phyloP scores from a whole-genome alignment of 2,329 filamentous ascomycete genomes.

The Penicillium psychrosexuale region DNA sequence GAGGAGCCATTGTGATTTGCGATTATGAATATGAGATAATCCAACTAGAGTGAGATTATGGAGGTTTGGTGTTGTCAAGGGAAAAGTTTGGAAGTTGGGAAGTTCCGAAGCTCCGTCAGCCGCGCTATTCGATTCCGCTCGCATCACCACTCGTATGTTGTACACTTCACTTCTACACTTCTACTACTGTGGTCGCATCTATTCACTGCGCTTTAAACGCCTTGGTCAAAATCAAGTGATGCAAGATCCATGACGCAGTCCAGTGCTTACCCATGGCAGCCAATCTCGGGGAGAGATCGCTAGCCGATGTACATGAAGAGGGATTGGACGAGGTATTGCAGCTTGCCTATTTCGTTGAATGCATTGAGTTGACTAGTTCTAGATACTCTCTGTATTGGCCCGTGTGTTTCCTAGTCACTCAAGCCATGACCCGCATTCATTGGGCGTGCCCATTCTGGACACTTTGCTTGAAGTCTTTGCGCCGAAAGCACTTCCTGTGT shows the following conservation, averaged over 20 bases:
- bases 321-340: conserved; percentile 49
- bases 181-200: not conserved
- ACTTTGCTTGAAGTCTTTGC: conserved; percentile 40
- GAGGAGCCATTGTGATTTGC: conserved; percentile 51
- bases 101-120: conserved; percentile 6
- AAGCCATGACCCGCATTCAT: conserved; percentile 19
- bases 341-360: not conserved
- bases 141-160: not conserved
- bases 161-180: not conserved
- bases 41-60: not conserved
- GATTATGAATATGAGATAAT: not conserved
- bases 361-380: not conserved
- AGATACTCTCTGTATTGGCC: conserved; percentile 32
- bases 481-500: conserved; percentile 13
- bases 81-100: not conserved
- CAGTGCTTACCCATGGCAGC: conserved; percentile 39
- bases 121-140: not conserved
- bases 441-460: conserved; percentile 51
- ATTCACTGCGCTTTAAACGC: not conserved
- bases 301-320: conserved; percentile 51
- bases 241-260: conserved; percentile 26
- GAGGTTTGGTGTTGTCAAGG: not conserved
- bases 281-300: conserved; percentile 52
- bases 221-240: conserved; percentile 47
- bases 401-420: conserved; percentile 24